phyloP scores from a whole-genome alignment of 73 alveolate genomes.

The Urostyla sp. region DNA sequence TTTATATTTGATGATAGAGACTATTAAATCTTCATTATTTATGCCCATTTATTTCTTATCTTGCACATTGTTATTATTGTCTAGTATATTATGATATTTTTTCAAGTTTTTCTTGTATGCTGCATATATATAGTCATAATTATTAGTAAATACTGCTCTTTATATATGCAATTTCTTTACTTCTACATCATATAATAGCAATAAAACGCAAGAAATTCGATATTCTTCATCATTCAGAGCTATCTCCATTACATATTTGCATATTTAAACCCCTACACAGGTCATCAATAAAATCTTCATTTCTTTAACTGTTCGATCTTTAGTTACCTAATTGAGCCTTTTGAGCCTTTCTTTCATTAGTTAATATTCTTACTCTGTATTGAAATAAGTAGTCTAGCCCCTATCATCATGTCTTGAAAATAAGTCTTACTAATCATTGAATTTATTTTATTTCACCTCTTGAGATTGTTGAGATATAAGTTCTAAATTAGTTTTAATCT shows the following conservation, averaged over 20 bases:
- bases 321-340: background rate
- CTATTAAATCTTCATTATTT: background rate
- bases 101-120: background rate
- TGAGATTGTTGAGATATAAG: background rate
- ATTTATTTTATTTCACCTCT: no score
- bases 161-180: background rate
- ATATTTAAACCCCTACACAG: background rate
- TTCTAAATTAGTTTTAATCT: slow-evolving; percentile 2
- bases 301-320: slow-evolving; percentile 11
- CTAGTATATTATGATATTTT: background rate
- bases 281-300: slow-evolving; percentile 38
- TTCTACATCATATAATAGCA: background rate
- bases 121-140: background rate
- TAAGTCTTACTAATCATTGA: no score
- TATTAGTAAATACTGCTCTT: slow-evolving; percentile 3
- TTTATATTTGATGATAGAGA: background rate
- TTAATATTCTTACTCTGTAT: slow-evolving; percentile 24
- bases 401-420: no score
- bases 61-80: background rate
- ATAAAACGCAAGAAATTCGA: background rate
- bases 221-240: slow-evolving; percentile 40
- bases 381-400: slow-evolving; percentile 20
- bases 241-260: background rate
- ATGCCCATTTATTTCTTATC: background rate
- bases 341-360: slow-evolving; percentile 7